These are phyloP conservation scores for Xylariaceae sp. DNA, from an alignment of 2,329 filamentous ascomycete species.

Conservation along the genomic window DNA sequence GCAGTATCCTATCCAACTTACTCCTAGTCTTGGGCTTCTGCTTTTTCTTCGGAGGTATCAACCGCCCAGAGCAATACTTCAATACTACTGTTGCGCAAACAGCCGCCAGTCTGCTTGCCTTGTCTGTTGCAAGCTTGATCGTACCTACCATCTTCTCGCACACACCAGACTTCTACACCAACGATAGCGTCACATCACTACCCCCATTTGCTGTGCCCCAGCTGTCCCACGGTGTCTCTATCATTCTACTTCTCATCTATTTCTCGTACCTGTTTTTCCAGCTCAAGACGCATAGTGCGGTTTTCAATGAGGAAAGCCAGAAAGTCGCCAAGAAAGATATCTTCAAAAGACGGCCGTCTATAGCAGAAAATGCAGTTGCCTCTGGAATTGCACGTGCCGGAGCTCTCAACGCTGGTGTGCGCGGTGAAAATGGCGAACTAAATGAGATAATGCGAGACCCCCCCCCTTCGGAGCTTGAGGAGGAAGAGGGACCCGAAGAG, in stretches of 20 bases:
- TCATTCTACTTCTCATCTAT: conserved; percentile 87
- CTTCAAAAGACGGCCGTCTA: conserved; percentile 31
- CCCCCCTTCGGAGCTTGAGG: conserved; percentile 50
- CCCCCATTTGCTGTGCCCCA: conserved; percentile 66
- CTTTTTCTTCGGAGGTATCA: conserved; percentile 86
- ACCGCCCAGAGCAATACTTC: conserved; percentile 83
- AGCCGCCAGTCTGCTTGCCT: conserved; percentile 77
- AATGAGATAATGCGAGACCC: conserved; percentile 53
- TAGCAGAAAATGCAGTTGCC: conserved; percentile 32
- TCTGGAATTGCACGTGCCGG: conserved; percentile 33
- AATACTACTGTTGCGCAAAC: conserved; percentile 93
- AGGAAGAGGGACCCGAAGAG: conserved; percentile 74
- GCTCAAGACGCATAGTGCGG: conserved; percentile 78
- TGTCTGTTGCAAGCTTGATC: conserved; percentile 81
- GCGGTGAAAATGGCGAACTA: conserved; percentile 49
- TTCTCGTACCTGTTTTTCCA: conserved; percentile 87
- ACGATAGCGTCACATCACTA: conserved; percentile 44
- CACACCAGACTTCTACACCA: conserved; percentile 47
- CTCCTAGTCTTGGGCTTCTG: conserved; percentile 89
- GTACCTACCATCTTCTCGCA: conserved; percentile 87
- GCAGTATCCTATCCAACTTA: conserved; percentile 89
- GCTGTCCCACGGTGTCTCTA: conserved; percentile 73
- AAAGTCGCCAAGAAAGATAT: conserved; percentile 60
- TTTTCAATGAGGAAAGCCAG: conserved; percentile 81
- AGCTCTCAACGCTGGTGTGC: conserved; percentile 26